A percentile compares a stretch with the other conserved stretches of the same genome.
Evolutionary conservation across 1,284 basidiomycete genomes (phyloP).

Genomic region (Ceratobasidium sp.): DNA sequence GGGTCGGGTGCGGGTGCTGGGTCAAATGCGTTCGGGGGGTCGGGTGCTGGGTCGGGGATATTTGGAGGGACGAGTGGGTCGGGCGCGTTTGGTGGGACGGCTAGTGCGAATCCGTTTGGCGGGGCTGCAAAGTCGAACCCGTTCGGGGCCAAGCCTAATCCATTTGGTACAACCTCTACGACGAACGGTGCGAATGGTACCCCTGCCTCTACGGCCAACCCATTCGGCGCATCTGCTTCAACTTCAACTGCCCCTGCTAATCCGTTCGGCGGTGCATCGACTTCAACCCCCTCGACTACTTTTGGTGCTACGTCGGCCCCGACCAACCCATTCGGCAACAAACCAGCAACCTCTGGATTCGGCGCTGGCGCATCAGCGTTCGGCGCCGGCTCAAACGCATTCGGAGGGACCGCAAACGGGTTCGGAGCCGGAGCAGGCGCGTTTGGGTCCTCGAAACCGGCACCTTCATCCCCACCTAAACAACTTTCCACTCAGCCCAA

Average conservation of each 20-base stretch:
- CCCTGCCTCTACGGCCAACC: neutral
- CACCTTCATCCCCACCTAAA: too few relatives aligned
- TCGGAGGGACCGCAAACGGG: neutral
- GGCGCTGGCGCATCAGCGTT: slow-evolving; percentile 22
- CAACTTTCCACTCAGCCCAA: too few relatives aligned
- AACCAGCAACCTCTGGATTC: neutral
- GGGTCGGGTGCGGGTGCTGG: neutral
- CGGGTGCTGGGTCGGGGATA: too few relatives aligned
- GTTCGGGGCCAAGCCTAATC: neutral
- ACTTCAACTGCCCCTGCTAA: neutral
- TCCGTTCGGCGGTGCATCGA: slow-evolving; percentile 4
- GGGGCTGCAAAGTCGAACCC: neutral
- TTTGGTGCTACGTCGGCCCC: neutral
- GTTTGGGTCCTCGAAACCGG: neutral
- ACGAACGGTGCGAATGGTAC: neutral
- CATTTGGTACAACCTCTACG: neutral
- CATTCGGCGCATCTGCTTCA: neutral
- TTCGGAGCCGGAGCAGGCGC: neutral
- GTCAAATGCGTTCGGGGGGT: neutral
- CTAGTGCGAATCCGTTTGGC: neutral
- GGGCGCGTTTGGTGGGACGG: neutral
- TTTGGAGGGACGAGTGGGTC: neutral
- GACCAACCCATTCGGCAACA: slow-evolving; percentile 10
- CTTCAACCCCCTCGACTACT: neutral
- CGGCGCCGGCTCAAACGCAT: slow-evolving; percentile 4